Evolutionary conservation across 1,284 basidiomycete species (phyloP).

Genomic region (Fomitopsis palustris): DNA sequence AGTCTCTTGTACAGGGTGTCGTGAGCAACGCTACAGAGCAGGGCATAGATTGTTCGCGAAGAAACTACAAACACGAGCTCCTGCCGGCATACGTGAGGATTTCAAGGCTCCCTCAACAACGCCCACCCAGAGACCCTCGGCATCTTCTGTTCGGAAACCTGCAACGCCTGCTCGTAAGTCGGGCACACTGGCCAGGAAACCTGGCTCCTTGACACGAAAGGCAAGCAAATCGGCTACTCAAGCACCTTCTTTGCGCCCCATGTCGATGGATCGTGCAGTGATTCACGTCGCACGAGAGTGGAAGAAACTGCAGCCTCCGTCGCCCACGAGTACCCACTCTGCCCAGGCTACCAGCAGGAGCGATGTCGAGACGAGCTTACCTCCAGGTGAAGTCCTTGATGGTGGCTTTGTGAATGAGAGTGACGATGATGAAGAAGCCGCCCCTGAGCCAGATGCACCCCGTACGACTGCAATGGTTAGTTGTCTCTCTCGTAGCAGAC

Average conservation of each 20-base stretch:
- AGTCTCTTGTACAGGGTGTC: too few relatives aligned
- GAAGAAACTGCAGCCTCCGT: neutral
- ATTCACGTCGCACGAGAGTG: neutral
- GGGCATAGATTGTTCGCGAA: neutral
- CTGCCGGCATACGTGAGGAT: neutral
- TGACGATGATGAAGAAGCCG: neutral
- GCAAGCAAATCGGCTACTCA: too few relatives aligned
- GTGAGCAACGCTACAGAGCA: too few relatives aligned
- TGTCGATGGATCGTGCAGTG: neutral
- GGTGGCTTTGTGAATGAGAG: neutral
- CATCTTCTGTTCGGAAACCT: too few relatives aligned
- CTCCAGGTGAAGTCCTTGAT: neutral
- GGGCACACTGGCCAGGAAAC: too few relatives aligned
- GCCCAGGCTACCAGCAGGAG: too few relatives aligned
- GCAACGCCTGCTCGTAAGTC: too few relatives aligned
- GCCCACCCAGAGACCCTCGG: too few relatives aligned
- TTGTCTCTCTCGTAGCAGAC: neutral
- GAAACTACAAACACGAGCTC: neutral
- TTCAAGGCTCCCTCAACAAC: too few relatives aligned
- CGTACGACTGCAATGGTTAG: neutral
- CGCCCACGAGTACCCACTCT: too few relatives aligned
- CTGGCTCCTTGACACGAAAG: too few relatives aligned
- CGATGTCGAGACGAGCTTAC: neutral
- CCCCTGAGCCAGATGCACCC: neutral
- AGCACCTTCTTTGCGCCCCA: too few relatives aligned